These are phyloP conservation scores for Neonothopanus nambi DNA, from an alignment of 1,284 basidiomycete genomes.

Conservation along the genomic window DNA sequence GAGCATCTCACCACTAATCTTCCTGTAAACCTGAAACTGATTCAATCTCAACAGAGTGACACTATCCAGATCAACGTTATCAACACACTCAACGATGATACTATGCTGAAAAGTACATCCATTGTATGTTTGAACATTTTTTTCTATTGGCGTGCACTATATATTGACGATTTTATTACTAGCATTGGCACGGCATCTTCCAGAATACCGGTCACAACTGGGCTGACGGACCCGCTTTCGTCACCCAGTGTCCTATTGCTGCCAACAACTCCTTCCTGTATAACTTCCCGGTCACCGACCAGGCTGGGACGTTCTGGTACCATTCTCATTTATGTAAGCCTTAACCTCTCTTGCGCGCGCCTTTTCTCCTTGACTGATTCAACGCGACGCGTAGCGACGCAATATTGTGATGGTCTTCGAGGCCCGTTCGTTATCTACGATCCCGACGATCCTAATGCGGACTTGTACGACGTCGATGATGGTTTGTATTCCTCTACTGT, in stretches of 20 bases:
- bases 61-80: conserved; percentile 26
- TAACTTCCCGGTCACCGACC: conserved; percentile 25
- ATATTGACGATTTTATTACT: background rate
- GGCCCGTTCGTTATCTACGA: conserved; percentile 54
- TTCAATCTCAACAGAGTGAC: conserved; percentile 3
- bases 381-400: conserved; percentile 17
- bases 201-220: conserved; percentile 35
- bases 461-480: conserved; percentile 44
- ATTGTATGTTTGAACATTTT: conserved; percentile 16
- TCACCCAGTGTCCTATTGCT: conserved; percentile 47
- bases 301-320: conserved; percentile 40
- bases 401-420: conserved; percentile 48
- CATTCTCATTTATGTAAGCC: conserved; percentile 40
- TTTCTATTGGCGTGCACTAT: background rate
- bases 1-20: background rate
- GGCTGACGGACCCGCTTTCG: conserved; percentile 41
- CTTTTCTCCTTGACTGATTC: background rate
- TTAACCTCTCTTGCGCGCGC: background rate
- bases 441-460: conserved; percentile 37
- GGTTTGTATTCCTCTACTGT: conserved; percentile 25
- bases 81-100: conserved; percentile 22
- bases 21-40: background rate
- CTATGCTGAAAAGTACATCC: conserved; percentile 19
- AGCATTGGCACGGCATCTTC: conserved; percentile 55
- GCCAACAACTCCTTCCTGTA: conserved; percentile 35